Evolutionary conservation across 108 stramenopile species (phyloP), one percentile per base, ranked within the genome.

Genomic region (Phaeodactylum tricornutum): DNA sequence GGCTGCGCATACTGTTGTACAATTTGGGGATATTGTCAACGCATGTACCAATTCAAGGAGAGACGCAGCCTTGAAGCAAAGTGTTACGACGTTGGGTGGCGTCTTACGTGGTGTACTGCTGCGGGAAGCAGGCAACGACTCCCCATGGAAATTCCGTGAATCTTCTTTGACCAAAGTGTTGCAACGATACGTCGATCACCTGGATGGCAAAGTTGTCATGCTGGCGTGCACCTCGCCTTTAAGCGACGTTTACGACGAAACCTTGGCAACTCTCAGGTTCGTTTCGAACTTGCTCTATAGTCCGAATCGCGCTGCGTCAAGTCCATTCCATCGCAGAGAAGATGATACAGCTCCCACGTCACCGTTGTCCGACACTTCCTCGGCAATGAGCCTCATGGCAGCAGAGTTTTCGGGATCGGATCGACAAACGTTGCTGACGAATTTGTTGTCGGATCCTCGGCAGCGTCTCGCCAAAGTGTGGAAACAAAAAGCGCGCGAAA

Each of bases 381-480:
- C 16, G 14, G 12, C 8, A 8, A 34, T 11, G 19, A 41, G 14
- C 14, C 5, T 20, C 8, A 41, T 9, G 19, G 21, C 39, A 46
- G 37, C 12, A 53, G 20, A 14, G 28, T 34, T 54, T n/a, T 30
- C 54, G 22, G 29, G 54, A 2, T 50, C 37, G 22, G 51, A 49
- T 34, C 29, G 52, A 11, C 29, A 25, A 1, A 21, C 23, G 20
- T 41, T 81, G 4, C 34, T 88, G 19, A 72, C 79, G 59, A 72
- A 62, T 26, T 43, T 83, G 17, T 54, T 81, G 15, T 58, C 81
- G 2, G 88, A 91, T 64, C 84, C 88, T 17, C 62, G 88, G 30
- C 88, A 91, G 62, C 59, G 88, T 34, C 44, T 91, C 8, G 84
- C 84, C 0, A 85, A 66, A 50, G 29, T 84, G 15, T 43, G 73